Evolutionary conservation across 805 yeast species (phyloP).

Genomic region (Candida nemodendra): DNA sequence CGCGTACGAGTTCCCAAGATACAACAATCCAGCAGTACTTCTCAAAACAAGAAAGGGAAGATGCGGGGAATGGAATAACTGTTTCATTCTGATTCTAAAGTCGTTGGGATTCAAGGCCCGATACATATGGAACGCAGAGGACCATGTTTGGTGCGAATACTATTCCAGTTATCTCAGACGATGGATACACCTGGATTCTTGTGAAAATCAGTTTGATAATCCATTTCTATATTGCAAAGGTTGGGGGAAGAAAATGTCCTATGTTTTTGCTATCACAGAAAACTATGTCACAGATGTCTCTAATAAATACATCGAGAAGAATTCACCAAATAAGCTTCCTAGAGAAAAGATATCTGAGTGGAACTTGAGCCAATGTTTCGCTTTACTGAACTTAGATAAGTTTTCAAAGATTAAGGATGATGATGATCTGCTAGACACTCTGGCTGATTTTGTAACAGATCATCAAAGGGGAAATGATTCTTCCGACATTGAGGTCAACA

Average conservation of each 20-base stretch:
- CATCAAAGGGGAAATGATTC: conserved; percentile 27
- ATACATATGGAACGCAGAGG: conserved; percentile 86
- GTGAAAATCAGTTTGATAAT: conserved; percentile 83
- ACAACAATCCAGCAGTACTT: conserved; percentile 63
- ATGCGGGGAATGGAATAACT: conserved; percentile 95
- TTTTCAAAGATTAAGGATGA: conserved; percentile 30
- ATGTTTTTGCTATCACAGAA: conserved; percentile 66
- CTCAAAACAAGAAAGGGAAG: conserved; percentile 68
- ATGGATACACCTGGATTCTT: conserved; percentile 89
- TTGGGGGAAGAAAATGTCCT: conserved; percentile 95
- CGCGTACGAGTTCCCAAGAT: conserved; percentile 67
- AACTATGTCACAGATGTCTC: conserved; percentile 70
- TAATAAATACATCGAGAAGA: conserved; percentile 53
- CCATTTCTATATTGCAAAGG: conserved; percentile 76
- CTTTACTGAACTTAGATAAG: conserved; percentile 35
- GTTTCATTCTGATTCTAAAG: conserved; percentile 67
- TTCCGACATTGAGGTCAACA: conserved; percentile 5
- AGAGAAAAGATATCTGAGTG: conserved; percentile 45
- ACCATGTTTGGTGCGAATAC: conserved; percentile 96
- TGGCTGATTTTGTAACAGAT: conserved; percentile 38
- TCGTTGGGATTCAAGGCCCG: conserved; percentile 66
- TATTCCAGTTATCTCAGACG: conserved; percentile 56
- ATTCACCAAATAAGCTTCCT: conserved; percentile 40
- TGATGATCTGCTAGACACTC: conserved; percentile 37
- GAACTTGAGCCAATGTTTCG: conserved; percentile 36